Evolutionary conservation across 768 basidiomycete genomes (phyloP), one percentile per base, ranked within the genome.

Genomic region (Mycena vulgaris): DNA sequence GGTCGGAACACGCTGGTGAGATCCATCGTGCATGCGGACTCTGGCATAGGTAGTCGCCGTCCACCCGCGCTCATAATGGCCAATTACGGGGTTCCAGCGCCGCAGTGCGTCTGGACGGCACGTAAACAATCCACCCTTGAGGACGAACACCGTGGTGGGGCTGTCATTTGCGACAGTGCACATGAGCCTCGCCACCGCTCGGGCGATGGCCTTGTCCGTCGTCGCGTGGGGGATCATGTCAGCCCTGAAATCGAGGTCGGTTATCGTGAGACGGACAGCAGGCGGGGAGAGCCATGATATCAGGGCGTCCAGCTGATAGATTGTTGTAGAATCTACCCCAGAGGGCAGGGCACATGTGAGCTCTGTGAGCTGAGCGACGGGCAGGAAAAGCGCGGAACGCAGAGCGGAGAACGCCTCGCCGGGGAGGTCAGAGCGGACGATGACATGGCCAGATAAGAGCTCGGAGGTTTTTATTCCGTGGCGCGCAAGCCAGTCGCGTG

Each of bases 61-160:
- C 51, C 62, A 70, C 19, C 58, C 62, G 23, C 63, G 30, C 25
- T 65, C 59, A 28, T 61, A 64, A 11, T 48, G 39, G 2, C 62
- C 62, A 17, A 58, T 65, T 25, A 27, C 58, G 10, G 69, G 69
- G 19, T 51, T 66, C 69, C 69, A 70, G 28, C 58, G 63, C 2
- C 63, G 63, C 27, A 70, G 40, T 8, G 61, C 60, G 10, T 51
- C 68, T 13, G 66, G 66, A 3, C 66, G 66, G 16, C 66, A 68
- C 11, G 66, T 68, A n/a, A 68, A 68, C n/a, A 68, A 58, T 3
- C 66, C 66, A 14, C 61, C 58, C 30, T 67, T n/a, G 14, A 68
- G 48, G 11, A 68, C 42, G 19, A 60, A 51, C 5, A 68, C 66
- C 49, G 66, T 61, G 4, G 51, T 37, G 23, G 51, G 51, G 16